Evolutionary conservation across 352 stramenopile genomes (phyloP).

Genomic region (Blastocystis sp.): DNA sequence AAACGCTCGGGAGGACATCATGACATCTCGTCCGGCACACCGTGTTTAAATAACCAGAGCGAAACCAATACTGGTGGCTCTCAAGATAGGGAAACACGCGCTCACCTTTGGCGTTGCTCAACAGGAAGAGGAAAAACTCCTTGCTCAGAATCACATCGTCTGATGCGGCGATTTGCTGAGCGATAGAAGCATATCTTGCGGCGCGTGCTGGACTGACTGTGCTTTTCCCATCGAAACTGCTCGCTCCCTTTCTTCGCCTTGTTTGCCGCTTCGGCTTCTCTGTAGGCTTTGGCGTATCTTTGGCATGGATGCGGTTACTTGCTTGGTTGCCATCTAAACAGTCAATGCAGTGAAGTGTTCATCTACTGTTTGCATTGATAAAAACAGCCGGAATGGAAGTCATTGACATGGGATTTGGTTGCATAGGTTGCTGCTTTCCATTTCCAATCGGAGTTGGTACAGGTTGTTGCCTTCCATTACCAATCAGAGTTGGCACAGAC

Average conservation of each 20-base stretch:
- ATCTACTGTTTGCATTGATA: no score
- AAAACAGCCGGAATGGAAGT: no score
- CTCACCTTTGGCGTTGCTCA: neutral
- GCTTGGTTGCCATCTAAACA: neutral
- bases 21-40: neutral
- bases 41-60: neutral
- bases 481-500: no score
- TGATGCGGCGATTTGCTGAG: neutral
- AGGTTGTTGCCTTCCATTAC: no score
- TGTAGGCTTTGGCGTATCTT: neutral
- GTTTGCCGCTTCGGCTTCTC: neutral
- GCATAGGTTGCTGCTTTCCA: no score
- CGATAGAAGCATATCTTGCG: neutral
- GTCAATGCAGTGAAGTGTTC: no score
- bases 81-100: neutral
- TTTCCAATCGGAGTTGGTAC: no score
- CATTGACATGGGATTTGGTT: no score
- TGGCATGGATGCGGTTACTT: neutral
- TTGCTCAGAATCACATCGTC: constrained; percentile 14
- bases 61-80: neutral
- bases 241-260: neutral
- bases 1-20: neutral
- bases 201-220: neutral
- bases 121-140: constrained; percentile 34
- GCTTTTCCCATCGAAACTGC: neutral